Evolutionary conservation across 73 alveolate species (phyloP), one percentile per base, ranked within the genome.

Genomic region (Paramecium tetraurelia): DNA sequence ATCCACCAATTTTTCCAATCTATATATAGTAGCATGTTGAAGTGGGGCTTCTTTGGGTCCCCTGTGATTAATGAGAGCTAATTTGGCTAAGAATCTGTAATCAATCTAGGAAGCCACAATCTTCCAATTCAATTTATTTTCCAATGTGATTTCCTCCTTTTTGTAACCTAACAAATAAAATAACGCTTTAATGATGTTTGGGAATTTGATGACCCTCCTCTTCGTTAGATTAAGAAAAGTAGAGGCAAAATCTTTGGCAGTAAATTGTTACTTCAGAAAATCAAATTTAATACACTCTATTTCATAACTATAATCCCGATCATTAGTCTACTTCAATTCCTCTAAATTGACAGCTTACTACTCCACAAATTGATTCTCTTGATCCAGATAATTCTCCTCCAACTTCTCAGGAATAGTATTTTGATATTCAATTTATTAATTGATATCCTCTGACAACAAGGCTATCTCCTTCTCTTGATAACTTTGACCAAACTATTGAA

Each of bases 151-250:
- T 22, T 92, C 95, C 48, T 94, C 98, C 86, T 98, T 95, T 40
- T 72, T 69, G 58, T 85, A 92, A 21, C 95, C 95, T 14, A 94
- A 68, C 86, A 96, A 92, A 92, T 95, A 98, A 95, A 98, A 96
- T 35, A 94, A 59, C 40, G 96, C 90, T 84, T 98, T 97, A 92
- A 95, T 88, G n/a, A 96, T 95, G 46, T 97, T 89, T n/a, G 96
- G 85, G 93, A 92, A 96, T 94, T 96, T 97, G 11, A 98, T 93
- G 31, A 98, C 97, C 88, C 95, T 95, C 77, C 93, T 96, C 27
- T 95, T 86, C 14, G 93, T 92, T 69, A 97, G 88, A 14, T 85
- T 75, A 31, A 43, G 63, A 57, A 95, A 50, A 7, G 86, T 92
- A 40, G 90, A 86, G 38, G 80, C 93, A 95, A 94, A 95, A 75